A percentile compares a stretch with the other conserved stretches of the same genome.
Conservation (phyloP, 2,329 filamentous ascomycete genomes). For the Fusarium nisikadoi region DNA sequence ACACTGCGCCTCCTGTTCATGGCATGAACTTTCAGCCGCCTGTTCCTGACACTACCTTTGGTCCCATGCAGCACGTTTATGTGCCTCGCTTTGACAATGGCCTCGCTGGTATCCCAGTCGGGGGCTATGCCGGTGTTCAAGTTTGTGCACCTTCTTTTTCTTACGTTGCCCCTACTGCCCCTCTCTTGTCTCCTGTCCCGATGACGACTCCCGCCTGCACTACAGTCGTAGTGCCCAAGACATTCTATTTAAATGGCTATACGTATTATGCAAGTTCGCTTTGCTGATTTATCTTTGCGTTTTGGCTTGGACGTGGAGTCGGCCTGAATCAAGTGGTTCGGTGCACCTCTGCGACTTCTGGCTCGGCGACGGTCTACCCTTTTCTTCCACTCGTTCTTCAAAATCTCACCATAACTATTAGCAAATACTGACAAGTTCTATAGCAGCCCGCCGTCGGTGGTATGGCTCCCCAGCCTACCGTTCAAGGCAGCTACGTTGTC, state of each 20-base stretch:
- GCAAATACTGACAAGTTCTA: slow-evolving; percentile 29
- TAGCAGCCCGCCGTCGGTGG: slow-evolving; percentile 48
- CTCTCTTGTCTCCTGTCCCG: slow-evolving; percentile 35
- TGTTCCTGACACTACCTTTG: slow-evolving; percentile 66
- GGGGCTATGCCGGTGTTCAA: slow-evolving; percentile 37
- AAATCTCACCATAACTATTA: background rate
- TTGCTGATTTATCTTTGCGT: slow-evolving; percentile 7
- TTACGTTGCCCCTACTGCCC: slow-evolving; percentile 43
- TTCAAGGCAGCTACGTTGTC: slow-evolving; percentile 45
- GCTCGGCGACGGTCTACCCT: background rate
- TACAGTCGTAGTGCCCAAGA: slow-evolving; percentile 49
- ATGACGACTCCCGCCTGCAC: slow-evolving; percentile 42
- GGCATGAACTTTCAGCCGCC: slow-evolving; percentile 68
- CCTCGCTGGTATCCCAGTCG: slow-evolving; percentile 48
- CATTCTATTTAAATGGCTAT: slow-evolving; percentile 47
- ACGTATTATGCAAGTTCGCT: slow-evolving; percentile 55
- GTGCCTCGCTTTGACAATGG: slow-evolving; percentile 62
- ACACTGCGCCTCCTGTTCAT: slow-evolving; percentile 53
- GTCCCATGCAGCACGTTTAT: slow-evolving; percentile 65
- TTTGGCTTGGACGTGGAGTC: background rate
- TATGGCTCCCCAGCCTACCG: slow-evolving; percentile 44
- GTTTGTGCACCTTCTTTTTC: slow-evolving; percentile 30
- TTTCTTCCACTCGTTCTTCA: background rate
- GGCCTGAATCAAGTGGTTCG: slow-evolving; percentile 3
- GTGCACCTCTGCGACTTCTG: background rate